Evolutionary conservation across 768 basidiomycete genomes (phyloP).

Genomic region (Termitomyces sp.): DNA sequence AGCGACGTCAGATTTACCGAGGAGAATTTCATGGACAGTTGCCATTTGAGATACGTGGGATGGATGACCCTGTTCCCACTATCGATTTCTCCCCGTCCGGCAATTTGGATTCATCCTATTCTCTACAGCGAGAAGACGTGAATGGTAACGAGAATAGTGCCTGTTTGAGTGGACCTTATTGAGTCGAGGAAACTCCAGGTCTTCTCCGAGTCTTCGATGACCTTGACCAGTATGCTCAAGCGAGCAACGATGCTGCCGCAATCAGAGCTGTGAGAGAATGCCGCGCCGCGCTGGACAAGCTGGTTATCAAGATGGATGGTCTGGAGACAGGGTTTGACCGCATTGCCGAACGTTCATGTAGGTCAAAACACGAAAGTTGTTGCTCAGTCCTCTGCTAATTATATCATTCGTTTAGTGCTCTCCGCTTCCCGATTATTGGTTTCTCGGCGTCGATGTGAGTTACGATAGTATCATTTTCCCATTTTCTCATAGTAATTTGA

Average conservation of each 20-base stretch:
- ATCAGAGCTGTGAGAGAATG: slow-evolving; percentile 58
- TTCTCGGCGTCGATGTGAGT: slow-evolving; percentile 70
- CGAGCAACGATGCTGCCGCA: slow-evolving; percentile 38
- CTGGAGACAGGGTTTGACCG: slow-evolving; percentile 79
- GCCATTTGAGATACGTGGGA: slow-evolving; percentile 77
- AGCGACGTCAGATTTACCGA: slow-evolving; percentile 80
- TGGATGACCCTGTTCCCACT: slow-evolving; percentile 75
- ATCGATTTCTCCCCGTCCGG: slow-evolving; percentile 78
- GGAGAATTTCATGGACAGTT: slow-evolving; percentile 80
- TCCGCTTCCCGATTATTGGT: slow-evolving; percentile 67
- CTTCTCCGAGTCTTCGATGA: slow-evolving; percentile 60
- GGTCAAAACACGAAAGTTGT: slow-evolving; percentile 20
- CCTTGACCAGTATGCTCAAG: slow-evolving; percentile 50
- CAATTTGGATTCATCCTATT: slow-evolving; percentile 54
- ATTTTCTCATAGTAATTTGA: slow-evolving; percentile 3
- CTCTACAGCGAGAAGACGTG: slow-evolving; percentile 67
- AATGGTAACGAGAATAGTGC: slow-evolving; percentile 46
- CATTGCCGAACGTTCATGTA: slow-evolving; percentile 80
- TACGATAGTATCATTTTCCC: not conserved
- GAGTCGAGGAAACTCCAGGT: slow-evolving; percentile 29
- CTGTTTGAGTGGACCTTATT: slow-evolving; percentile 1
- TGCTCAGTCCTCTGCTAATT: not conserved
- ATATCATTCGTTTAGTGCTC: slow-evolving; percentile 44
- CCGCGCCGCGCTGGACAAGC: slow-evolving; percentile 56
- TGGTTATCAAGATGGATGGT: slow-evolving; percentile 72